Conservation (phyloP, 768 basidiomycete species). For the Phanerochaete sordida region DNA sequence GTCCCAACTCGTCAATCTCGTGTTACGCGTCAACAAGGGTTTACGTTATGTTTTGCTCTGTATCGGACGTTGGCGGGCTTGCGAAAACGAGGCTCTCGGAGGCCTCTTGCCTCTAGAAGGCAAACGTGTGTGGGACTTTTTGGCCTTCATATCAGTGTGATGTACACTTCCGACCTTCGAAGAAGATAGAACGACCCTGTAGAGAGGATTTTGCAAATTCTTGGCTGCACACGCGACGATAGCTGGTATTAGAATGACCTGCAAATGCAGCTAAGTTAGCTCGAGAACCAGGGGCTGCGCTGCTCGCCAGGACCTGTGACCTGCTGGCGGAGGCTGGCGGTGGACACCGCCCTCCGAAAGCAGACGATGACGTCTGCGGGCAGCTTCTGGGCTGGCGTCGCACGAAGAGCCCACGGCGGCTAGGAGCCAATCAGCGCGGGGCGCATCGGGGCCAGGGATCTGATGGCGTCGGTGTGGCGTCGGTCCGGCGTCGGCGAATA, state of each 20-base stretch:
- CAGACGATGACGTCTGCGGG: not conserved
- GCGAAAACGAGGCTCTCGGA: not conserved
- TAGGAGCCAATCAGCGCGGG: not conserved
- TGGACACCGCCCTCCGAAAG: not conserved
- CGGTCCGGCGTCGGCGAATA: not conserved
- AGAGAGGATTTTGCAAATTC: too few species aligned
- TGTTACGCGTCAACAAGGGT: not conserved
- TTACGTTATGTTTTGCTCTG: not conserved
- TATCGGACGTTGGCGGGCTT: too few species aligned
- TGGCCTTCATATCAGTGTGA: too few species aligned
- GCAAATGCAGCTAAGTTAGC: not conserved
- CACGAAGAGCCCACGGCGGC: not conserved
- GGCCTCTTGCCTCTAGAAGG: not conserved
- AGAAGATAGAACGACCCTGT: too few species aligned
- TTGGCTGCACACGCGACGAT: too few species aligned
- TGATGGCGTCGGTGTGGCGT: conserved; percentile 6
- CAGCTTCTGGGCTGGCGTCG: not conserved
- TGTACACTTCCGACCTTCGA: too few species aligned
- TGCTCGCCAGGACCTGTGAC: not conserved
- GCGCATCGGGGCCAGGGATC: not conserved
- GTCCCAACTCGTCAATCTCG: not conserved
- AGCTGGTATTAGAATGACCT: not conserved
- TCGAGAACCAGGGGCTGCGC: not conserved
- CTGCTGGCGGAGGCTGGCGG: not conserved
- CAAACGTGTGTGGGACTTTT: not conserved